Evolutionary conservation across 768 basidiomycete genomes (phyloP), one percentile per base, ranked within the genome.

Genomic region (Termitomyces sp.): DNA sequence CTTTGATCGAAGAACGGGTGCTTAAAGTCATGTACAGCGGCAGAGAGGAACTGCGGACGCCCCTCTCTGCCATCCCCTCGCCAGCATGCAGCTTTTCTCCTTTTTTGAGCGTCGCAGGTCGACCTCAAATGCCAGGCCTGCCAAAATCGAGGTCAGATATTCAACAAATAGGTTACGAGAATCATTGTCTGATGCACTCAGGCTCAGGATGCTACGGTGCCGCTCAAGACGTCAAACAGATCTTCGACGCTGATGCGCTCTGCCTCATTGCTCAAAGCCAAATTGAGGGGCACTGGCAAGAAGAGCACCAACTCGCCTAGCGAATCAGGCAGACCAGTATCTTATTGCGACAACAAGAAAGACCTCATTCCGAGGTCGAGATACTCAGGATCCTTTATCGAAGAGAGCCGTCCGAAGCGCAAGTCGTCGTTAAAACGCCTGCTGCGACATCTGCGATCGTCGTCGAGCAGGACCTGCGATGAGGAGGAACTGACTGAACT

Each of bases 51-150:
- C 12, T 7, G 15, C 22, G 22, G 18, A 32, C n/a, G 7, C 20
- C 11, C 40, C 35, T 29, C 41, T 35, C 38, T 44, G n/a, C 25
- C 5, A 36, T 29, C n/a, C 12, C n/a, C 12, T n/a, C 44, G 4
- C 25, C 50, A 43, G 15, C 32, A 55, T 57, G 54, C 59, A 54
- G 3, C 23, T 57, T 45, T 49, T 55, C 13, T 45, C 59, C 20
- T 57, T 57, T 22, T 32, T 60, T 53, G 53, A 55, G 13, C 59
- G 59, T 27, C 52, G 50, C 42, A 35, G 42, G 47, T 57, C 56
- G 50, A 52, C 52, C 32, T 9, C 45, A 45, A 51, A 7, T 2
- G 13, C 18, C 1, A 53, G 35, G 33, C 11, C 50, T 7, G 29
- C 5, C 20, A 41, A 52, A 38, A 6, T 11, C 29, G 41, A 57